phyloP scores from a whole-genome alignment of 1,284 basidiomycete genomes.

The Mycena sp. region DNA sequence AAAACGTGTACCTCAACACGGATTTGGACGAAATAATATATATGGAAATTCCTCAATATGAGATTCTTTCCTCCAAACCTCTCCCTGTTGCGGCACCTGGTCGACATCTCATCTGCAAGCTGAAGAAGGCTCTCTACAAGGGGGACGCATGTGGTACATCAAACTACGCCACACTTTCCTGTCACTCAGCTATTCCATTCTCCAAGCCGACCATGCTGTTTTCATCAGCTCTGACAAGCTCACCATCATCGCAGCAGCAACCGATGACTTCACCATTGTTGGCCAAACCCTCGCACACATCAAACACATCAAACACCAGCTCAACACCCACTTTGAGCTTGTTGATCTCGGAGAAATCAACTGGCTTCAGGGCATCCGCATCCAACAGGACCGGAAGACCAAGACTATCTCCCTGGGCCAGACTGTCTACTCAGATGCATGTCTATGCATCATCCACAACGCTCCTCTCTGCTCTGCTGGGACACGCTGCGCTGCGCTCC shows the following conservation, averaged over 20 bases:
- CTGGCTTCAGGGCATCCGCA: constrained; percentile 38
- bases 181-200: constrained; percentile 1
- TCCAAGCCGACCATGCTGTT: not conserved
- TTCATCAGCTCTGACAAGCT: not conserved
- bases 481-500: too few relatives aligned
- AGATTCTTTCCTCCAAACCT: not conserved
- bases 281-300: constrained; percentile 25
- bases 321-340: constrained; percentile 37
- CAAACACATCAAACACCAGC: constrained; percentile 29
- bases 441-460: too few relatives aligned
- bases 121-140: constrained; percentile 1
- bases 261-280: constrained; percentile 44
- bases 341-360: constrained; percentile 38
- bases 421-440: constrained; percentile 34
- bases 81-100: not conserved
- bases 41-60: constrained; percentile 43
- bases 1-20: constrained; percentile 46
- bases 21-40: constrained; percentile 49
- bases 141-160: constrained; percentile 6
- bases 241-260: constrained; percentile 39
- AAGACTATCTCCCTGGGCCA: constrained; percentile 38
- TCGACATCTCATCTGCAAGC: constrained; percentile 3
- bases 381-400: constrained; percentile 27
- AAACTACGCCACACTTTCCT: not conserved
- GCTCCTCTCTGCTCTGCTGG: too few relatives aligned